Base-by-base conservation (phyloP, 2,329 filamentous ascomycete species). In the Aureobasidium lini region DNA sequence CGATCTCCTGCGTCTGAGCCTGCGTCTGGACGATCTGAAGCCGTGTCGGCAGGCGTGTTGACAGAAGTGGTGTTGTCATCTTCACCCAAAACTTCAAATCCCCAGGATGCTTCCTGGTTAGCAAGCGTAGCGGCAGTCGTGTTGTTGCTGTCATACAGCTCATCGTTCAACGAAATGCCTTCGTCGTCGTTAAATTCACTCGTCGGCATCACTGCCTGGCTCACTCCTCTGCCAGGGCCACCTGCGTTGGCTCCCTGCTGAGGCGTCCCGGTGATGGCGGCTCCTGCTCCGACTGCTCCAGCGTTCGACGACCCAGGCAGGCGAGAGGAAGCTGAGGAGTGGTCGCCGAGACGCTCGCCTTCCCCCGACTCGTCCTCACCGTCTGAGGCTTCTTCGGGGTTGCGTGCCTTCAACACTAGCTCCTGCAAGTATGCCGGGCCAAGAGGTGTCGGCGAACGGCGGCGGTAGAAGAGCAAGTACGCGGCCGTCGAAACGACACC, bases 401-500 rank as follows among this genome's bases (percentile, higher is more conserved):
- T 80, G 63, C 81, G 79, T 68, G 82, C 88, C 59, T 81, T 78
- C 56, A 85, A 81, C 57, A 89, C 78, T 52, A 96, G 84, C 64
- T 86, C 78, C 65, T 86, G 82, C 62, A 96, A 86, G 54, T 82
- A 82, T 46, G 86, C 81, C 29, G 92, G 92, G 60, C 94, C 94
- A 64, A 99, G 84, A 63, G 90, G 88, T 62, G 74, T 75, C 7
- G 82, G 79, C 5, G 90, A 90, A 64, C 90, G 87, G 60, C 94
- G 88, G 42, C 94, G 89, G 76, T 99, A 99, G 79, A 99, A 99
- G 36, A 99, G 80, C 10, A 99, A 81, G 73, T 99, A 99, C 0
- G 94, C 94, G 18, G 88, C 86, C 15, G 83, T 75, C 4, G 89
- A 88, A 5, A 95, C 83, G 8, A 90, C 83, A 31, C 77, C 78